Evolutionary conservation across 2,329 filamentous ascomycete genomes (phyloP).

Genomic region (Thielaviopsis ethacetica): DNA sequence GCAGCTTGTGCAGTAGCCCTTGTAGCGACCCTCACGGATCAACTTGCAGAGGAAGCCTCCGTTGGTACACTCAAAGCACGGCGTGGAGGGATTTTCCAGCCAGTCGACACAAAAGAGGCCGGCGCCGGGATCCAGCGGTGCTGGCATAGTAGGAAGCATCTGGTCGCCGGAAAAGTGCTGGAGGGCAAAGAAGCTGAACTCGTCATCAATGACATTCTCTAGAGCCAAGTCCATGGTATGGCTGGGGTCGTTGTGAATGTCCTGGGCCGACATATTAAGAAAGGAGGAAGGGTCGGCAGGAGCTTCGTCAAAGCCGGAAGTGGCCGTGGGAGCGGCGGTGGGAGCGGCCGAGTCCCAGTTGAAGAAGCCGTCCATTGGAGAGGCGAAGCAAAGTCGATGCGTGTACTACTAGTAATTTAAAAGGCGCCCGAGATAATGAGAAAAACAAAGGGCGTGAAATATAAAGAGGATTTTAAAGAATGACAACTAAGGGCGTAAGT

Average conservation of each 20-base stretch:
- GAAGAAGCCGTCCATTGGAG: conserved; percentile 41
- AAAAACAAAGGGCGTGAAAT: neutral
- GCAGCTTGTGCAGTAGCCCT: conserved; percentile 45
- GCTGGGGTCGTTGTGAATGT: conserved; percentile 20
- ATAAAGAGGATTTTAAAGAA: neutral
- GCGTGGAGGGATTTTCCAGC: conserved; percentile 28
- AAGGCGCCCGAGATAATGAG: neutral
- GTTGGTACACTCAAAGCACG: conserved; percentile 35
- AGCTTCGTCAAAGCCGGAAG: conserved; percentile 21
- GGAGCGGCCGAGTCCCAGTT: conserved; percentile 34
- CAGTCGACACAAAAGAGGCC: conserved; percentile 14
- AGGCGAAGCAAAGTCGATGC: neutral
- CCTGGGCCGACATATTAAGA: conserved; percentile 19
- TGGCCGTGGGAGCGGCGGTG: neutral
- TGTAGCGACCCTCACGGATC: conserved; percentile 41
- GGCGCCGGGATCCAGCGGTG: conserved; percentile 7
- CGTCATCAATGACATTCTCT: conserved; percentile 39
- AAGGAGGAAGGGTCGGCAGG: conserved; percentile 21
- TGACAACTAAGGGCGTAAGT: neutral
- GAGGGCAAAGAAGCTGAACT: conserved; percentile 42
- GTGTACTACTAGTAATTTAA: neutral
- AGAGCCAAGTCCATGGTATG: conserved; percentile 37
- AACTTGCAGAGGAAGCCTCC: conserved; percentile 43
- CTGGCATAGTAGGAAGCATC: conserved; percentile 18
- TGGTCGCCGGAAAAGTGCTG: conserved; percentile 35